Percentiles rank a stretch among this genome's conserved stretches.
Conservation (phyloP, 2,329 filamentous ascomycete species). For the Nemania sp. region DNA sequence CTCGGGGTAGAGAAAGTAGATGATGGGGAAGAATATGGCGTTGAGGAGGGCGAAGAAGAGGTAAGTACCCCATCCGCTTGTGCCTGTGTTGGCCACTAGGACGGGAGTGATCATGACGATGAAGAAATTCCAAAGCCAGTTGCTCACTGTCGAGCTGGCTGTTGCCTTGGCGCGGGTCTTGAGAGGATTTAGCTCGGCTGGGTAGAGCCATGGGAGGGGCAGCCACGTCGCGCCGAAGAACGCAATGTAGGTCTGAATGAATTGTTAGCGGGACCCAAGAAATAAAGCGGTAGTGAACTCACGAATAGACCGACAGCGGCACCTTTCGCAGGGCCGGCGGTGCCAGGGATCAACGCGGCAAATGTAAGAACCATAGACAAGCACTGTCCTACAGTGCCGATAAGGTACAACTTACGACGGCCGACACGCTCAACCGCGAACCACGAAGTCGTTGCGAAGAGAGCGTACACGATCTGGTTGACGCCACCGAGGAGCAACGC, state of each 20-base stretch:
- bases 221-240: slow-evolving; percentile 70
- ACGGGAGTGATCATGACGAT: slow-evolving; percentile 67
- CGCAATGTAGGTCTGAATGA: slow-evolving; percentile 64
- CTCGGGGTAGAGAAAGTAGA: slow-evolving; percentile 59
- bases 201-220: slow-evolving; percentile 64
- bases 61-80: slow-evolving; percentile 52
- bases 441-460: slow-evolving; percentile 43
- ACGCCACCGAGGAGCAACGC: slow-evolving; percentile 51
- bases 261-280: not conserved
- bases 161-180: slow-evolving; percentile 52
- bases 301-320: slow-evolving; percentile 68
- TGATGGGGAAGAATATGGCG: slow-evolving; percentile 49
- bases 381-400: slow-evolving; percentile 53
- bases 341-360: slow-evolving; percentile 66
- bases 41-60: slow-evolving; percentile 54
- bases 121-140: slow-evolving; percentile 58
- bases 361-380: slow-evolving; percentile 65
- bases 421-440: slow-evolving; percentile 54
- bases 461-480: slow-evolving; percentile 42
- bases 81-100: slow-evolving; percentile 58
- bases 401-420: slow-evolving; percentile 51
- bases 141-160: slow-evolving; percentile 56
- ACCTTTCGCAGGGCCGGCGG: slow-evolving; percentile 64
- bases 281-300: slow-evolving; percentile 6
- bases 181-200: slow-evolving; percentile 58